Evolutionary conservation across 2,329 filamentous ascomycete genomes (phyloP), one percentile per base, ranked within the genome.

Genomic region (Fusarium acutatum): DNA sequence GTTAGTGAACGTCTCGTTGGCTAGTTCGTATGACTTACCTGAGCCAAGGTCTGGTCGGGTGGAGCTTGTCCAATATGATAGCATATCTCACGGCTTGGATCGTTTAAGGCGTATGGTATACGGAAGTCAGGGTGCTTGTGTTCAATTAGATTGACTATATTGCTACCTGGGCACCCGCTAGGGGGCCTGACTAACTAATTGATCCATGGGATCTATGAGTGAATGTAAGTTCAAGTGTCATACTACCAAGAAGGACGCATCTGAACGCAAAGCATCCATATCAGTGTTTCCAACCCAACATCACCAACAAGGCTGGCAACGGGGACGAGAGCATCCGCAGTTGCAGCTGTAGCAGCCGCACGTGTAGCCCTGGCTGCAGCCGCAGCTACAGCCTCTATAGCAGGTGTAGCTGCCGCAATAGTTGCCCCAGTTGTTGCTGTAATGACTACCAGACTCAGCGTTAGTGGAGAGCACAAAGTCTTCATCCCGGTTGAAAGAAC

Each of bases 1-100:
- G 12, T 52, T 0, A 52, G 18, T 0, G 20, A 6, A 0, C 2
- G 0, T 6, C n/a, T 11, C 6, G 0, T 3, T 11, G 3, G 6
- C 0, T 24, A 35, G n/a, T 26, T 4, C 3, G 18, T 12, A 15
- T 34, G 6, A 6, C n/a, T 12, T 35, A 15, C 49, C 32, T 52
- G 49, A 52, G 49, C 49, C n/a, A 52, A 20, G 24, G n/a, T 8
- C 3, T 15, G 49, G 17, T 52, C 49, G 0, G 49, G 30, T 7
- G 49, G 49, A 52, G n/a, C n/a, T 26, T 26, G 32, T 20, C 49
- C 49, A 22, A 52, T 26, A 35, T 52, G 49, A 12, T 7, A 17
- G 47, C 17, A 4, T 34, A 18, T n/a, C n/a, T n/a, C n/a, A n/a
- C n/a, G n/a, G n/a, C n/a, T n/a, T 24, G 3, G 1, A 2, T 0